Percentiles rank a stretch among this genome's conserved stretches.
Evolutionary conservation across 352 stramenopile genomes (phyloP).

Genomic region (Phytophthora pini): DNA sequence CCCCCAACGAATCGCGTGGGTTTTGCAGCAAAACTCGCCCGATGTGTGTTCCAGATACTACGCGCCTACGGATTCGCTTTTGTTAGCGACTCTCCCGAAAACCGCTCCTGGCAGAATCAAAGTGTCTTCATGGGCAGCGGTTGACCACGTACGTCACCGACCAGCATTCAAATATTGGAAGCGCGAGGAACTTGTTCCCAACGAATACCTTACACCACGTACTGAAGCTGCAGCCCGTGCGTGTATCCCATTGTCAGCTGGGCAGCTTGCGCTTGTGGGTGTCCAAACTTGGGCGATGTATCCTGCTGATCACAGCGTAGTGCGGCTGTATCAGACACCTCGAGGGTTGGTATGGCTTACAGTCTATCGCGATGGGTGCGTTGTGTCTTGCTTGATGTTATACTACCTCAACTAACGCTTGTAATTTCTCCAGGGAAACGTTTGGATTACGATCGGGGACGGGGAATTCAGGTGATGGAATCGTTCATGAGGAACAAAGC

Average conservation of each 20-base stretch:
- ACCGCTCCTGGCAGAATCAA: slow-evolving; percentile 62
- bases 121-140: slow-evolving; percentile 53
- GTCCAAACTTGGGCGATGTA: slow-evolving; percentile 63
- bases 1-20: slow-evolving; percentile 58
- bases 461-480: not conserved
- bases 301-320: slow-evolving; percentile 72
- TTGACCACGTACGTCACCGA: slow-evolving; percentile 70
- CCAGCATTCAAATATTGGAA: slow-evolving; percentile 76
- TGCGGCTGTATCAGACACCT: slow-evolving; percentile 56
- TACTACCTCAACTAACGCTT: not conserved
- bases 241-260: slow-evolving; percentile 60
- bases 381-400: slow-evolving; percentile 2
- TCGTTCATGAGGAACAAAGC: not conserved
- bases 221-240: slow-evolving; percentile 47
- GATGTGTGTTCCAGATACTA: slow-evolving; percentile 61
- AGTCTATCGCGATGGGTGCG: slow-evolving; percentile 65
- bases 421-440: slow-evolving; percentile 42
- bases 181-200: slow-evolving; percentile 38
- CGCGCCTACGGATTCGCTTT: slow-evolving; percentile 55
- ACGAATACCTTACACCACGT: slow-evolving; percentile 73
- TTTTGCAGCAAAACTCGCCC: slow-evolving; percentile 51
- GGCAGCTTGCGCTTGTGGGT: slow-evolving; percentile 48
- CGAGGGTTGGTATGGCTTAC: slow-evolving; percentile 60
- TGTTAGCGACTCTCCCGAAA: slow-evolving; percentile 52
- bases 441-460: slow-evolving; percentile 60